phyloP scores from a whole-genome alignment of 2,329 filamentous ascomycete species.

The Biscogniauxia mediterranea region DNA sequence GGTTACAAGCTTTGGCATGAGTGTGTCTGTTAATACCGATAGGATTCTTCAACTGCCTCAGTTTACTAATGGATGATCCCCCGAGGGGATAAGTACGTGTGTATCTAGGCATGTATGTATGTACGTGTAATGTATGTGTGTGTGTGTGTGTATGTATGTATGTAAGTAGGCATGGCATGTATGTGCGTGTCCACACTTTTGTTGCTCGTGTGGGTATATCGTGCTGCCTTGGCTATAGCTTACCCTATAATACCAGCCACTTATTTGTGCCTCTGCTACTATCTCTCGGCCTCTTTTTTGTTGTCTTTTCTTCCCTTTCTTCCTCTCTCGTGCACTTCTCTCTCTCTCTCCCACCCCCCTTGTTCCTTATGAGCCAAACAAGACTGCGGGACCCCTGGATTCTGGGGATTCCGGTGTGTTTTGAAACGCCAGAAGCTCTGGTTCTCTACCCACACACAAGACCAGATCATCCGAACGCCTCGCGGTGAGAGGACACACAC shows the following conservation, averaged over 20 bases:
- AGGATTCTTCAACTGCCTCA: not conserved
- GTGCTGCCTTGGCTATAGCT: not conserved
- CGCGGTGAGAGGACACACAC: too few species aligned
- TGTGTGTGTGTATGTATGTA: too few species aligned
- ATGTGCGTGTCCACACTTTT: not conserved
- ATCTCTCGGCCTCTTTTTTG: not conserved
- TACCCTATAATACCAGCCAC: slow-evolving; percentile 26
- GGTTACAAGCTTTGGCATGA: not conserved
- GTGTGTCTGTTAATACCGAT: not conserved
- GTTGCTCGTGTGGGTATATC: not conserved
- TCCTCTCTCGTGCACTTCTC: not conserved
- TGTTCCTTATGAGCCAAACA: not conserved
- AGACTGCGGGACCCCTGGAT: slow-evolving; percentile 16
- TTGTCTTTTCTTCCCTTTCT: not conserved
- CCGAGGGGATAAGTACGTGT: not conserved
- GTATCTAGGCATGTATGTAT: not conserved
- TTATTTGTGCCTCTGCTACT: slow-evolving; percentile 18
- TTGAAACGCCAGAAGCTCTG: not conserved
- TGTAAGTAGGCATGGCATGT: not conserved
- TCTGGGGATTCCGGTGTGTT: not conserved
- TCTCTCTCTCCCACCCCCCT: not conserved
- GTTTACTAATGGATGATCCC: not conserved
- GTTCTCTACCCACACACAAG: not conserved
- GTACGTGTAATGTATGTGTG: not conserved
- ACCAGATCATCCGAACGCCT: not conserved